Evolutionary conservation across 1,284 basidiomycete species (phyloP).

Genomic region (Bjerkandera adusta): DNA sequence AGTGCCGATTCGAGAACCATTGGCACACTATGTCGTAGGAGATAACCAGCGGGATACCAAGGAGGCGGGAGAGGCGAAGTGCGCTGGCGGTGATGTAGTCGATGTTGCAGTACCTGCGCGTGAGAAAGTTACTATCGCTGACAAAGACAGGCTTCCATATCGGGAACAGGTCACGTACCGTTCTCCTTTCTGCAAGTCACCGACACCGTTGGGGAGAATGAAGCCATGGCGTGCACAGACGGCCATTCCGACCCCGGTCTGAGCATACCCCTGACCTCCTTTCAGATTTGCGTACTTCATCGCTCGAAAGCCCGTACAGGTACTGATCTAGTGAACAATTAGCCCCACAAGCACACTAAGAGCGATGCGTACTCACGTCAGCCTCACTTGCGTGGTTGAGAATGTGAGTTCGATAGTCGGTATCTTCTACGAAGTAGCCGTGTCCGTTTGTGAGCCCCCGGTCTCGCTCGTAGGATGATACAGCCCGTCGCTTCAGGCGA

Average conservation of each 20-base stretch:
- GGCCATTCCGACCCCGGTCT: constrained; percentile 21
- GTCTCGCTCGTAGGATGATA: background rate
- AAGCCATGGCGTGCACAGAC: constrained; percentile 24
- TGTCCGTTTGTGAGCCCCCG: background rate
- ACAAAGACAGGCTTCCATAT: background rate
- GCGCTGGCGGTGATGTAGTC: constrained; percentile 21
- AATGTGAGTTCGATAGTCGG: constrained; percentile 19
- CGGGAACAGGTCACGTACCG: constrained; percentile 9
- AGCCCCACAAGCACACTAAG: no score
- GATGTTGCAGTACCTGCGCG: constrained; percentile 13
- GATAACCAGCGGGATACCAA: background rate
- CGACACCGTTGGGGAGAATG: constrained; percentile 20
- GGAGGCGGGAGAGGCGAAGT: constrained; percentile 3
- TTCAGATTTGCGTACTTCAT: constrained; percentile 19
- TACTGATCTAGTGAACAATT: constrained; percentile 14
- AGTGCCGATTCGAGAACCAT: background rate
- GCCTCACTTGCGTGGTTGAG: background rate
- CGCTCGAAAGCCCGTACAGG: constrained; percentile 18
- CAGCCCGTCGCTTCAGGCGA: background rate
- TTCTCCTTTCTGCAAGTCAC: constrained; percentile 26
- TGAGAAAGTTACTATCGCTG: no score
- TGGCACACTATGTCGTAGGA: constrained; percentile 7
- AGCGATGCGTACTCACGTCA: no score
- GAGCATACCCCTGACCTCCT: constrained; percentile 16
- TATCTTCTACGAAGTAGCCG: constrained; percentile 23